Evolutionary conservation across 2,329 filamentous ascomycete genomes (phyloP).

Genomic region (Xylaria sp.): DNA sequence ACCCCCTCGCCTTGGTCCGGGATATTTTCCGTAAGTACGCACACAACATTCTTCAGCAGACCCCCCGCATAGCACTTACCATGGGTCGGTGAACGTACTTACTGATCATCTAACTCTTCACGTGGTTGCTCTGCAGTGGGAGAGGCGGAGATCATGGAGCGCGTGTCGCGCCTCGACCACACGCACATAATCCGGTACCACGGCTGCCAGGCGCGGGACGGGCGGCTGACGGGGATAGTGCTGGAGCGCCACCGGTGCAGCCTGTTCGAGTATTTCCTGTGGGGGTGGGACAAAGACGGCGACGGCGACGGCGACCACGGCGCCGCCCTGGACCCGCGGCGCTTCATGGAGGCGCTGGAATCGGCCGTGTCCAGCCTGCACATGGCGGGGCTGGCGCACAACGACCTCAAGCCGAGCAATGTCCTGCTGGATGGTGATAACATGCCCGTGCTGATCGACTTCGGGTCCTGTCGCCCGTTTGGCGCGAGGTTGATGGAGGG

Average conservation of each 20-base stretch:
- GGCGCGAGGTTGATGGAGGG: constrained; percentile 27
- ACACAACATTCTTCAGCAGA: no score
- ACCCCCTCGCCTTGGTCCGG: constrained; percentile 22
- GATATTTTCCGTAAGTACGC: constrained; percentile 35
- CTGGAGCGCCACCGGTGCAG: constrained; percentile 31
- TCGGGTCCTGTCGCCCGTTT: constrained; percentile 36
- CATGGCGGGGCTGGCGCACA: constrained; percentile 32
- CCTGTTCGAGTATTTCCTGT: constrained; percentile 32
- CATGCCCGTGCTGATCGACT: constrained; percentile 37
- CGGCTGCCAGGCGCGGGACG: constrained; percentile 31
- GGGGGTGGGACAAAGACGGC: constrained; percentile 31
- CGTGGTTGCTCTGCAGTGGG: constrained; percentile 28
- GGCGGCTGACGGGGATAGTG: constrained; percentile 32
- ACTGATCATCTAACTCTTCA: neutral
- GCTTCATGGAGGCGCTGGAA: constrained; percentile 35
- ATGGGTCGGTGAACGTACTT: no score
- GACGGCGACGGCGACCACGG: no score
- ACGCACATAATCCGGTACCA: constrained; percentile 36
- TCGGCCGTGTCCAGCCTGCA: constrained; percentile 34
- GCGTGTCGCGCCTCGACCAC: constrained; percentile 32
- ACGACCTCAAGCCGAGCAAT: constrained; percentile 37
- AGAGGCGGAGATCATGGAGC: constrained; percentile 35
- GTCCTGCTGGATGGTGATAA: constrained; percentile 33
- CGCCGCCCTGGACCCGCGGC: constrained; percentile 20
- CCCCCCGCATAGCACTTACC: no score